Base-by-base conservation (phyloP, 2,329 filamentous ascomycete species). In the Aspergillus sp. region DNA sequence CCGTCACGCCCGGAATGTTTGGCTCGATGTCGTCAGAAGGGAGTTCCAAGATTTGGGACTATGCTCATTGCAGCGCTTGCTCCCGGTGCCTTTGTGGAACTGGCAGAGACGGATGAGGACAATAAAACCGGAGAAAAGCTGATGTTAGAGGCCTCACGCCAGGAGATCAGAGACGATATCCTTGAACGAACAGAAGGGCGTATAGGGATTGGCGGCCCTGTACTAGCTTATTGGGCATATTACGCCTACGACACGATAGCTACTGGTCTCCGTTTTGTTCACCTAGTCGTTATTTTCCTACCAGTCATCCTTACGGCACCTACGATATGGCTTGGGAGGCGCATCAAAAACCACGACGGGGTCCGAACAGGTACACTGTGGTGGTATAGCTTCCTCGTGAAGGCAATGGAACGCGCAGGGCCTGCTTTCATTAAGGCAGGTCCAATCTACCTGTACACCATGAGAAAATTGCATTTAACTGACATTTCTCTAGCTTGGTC, bases 371-470 rank as follows among this genome's bases (percentile, higher is more conserved):
- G 95, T 0, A 93, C 93, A 0, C 70, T 98, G 3, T 96, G 90
- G 91, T 99, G 95, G 95, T 99, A 97, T 77, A 81, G 81, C 3
- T 95, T 96, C 68, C 76, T 99, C 40, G 92, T 98, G 9, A 84
- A 81, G 57, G 84, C 89, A 27, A 98, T 99, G 95, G 93, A 99
- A 76, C 83, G 87, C 70, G 91, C 93, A 17, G 95, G 95, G 0
- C 93, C 95, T 45, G 92, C 95, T 0, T 99, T 99, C 70, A 99
- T 99, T 78, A 99, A 99, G 84, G 90, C 91, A 76, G 33, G 61
- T 43, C 27, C n/a, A 23, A 44, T 25, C 37, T 37, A 41, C 39
- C 27, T 48, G 25, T 35, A 23, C 40, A 23, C 14, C 33, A 19
- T 57, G 11, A 19, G 46, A 41, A 53, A 25, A 31, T 31, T 7